Evolutionary conservation across 495 filamentous ascomycete species (phyloP), one percentile per base, ranked within the genome.

Genomic region (Aspergillus biplanus): DNA sequence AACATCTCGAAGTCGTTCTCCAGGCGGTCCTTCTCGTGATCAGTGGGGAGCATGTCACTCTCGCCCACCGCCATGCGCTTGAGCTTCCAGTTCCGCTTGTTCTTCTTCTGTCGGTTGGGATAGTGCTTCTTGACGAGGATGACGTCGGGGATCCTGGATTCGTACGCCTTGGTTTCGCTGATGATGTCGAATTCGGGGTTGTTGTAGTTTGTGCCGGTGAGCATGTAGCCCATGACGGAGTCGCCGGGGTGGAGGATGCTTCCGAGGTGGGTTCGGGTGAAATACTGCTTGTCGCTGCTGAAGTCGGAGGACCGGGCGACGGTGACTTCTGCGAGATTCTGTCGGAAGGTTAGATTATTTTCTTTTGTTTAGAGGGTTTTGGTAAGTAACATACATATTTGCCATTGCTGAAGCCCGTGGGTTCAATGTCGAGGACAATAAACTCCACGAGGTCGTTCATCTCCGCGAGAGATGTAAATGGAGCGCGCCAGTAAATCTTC

Each of bases 1-100:
- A 99, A 99, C 87, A 91, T 87, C 81, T 99, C 96, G 72, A 92
- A 98, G 75, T 99, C 95, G 44, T 86, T 82, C 65, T 98, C 96
- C 70, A 92, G 86, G 49, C 87, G 84, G 57, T 92, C 79, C 72
- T 92, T 90, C 75, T 88, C 86, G 37, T 86, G 21, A 27, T 27
- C 21, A 27, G 21, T 70, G 0, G 60, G 64, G 6, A 61, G 56
- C 33, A 62, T 54, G 32, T 96, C 83, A 50, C 89, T 88, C 70
- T 98, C 90, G 54, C 97, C 93, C 73, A 85, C 87, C 48, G 86
- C 86, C 91, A 99, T 96, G 68, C 94, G 92, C 86, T 90, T 93
- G 69, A 99, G 86, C 64, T 89, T 90, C 95, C 95, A 99, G 77
- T 89, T 87, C 46, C 96, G 87, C 69, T 80, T 84, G 80, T 90